Base-by-base conservation (phyloP, 1,284 basidiomycete species). In the Meripilus lineatus region DNA sequence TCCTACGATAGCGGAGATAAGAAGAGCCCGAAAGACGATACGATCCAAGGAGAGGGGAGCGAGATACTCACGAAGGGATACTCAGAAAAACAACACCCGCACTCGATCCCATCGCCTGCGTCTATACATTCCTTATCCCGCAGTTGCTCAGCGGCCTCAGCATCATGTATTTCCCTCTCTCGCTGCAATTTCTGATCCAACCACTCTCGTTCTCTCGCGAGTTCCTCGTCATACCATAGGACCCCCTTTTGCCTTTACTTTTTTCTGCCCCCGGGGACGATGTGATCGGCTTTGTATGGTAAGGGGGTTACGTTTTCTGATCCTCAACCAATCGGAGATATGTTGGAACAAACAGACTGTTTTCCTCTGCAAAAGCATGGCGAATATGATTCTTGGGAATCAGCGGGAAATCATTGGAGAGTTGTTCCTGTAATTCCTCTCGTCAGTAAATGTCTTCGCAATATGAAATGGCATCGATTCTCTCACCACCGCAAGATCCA, bases 31-130 rank as follows among this genome's bases (percentile, higher is more conserved):
- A 6, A 15, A 14, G 33, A 50, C 28, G 49, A 40, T 3, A 10
- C 5, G n/a, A 40, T 44, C 23, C 23, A 15, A 40, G 36, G 7
- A 15, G 28, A 24, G 20, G 32, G 34, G 32, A 38, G 40, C 36
- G 28, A 33, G 14, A 52, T 22, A 67, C 88, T 51, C 59, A 90
- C 88, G 60, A 87, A 82, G 5, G 80, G 61, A 50, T 82, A 87
- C 3, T 67, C 68, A 4, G 75, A 67, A 58, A 91, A 93, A 63
- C 90, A 93, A 55, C 89, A 93, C 14, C 82, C 85, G 54, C 90
- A 93, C 56, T 90, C 86, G 34, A 89, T 75, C 2, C 79, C 81
- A 37, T 70, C 71, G 14, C 72, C 71, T 5, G 60, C 67, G 14
- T 70, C 70, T 24, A 68, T 69, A n/a, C 62, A 56, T 48, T 69